Conservation (phyloP, 108 stramenopile species). For the Skeletonema menzelii region DNA sequence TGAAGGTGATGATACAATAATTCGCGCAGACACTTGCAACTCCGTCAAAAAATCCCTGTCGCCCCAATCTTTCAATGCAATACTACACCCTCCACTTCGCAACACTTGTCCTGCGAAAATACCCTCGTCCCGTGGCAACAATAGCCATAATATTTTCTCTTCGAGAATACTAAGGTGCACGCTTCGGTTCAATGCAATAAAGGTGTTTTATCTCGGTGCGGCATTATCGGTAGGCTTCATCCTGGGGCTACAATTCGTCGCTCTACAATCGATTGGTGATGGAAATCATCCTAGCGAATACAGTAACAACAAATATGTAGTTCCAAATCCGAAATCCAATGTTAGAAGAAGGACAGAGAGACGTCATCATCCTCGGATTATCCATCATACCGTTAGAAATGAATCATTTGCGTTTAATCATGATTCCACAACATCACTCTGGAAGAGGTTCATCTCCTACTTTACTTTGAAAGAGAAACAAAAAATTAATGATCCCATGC, state of each 20-base stretch:
- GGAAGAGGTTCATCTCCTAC: not conserved
- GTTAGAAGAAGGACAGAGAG: not conserved
- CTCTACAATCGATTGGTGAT: not conserved
- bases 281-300: not conserved
- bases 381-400: not conserved
- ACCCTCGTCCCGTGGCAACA: not conserved
- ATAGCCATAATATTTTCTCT: not conserved
- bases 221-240: not conserved
- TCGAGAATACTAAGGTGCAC: not conserved
- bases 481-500: constrained; percentile 10
- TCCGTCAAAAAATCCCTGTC: not conserved
- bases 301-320: not conserved
- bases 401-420: not conserved
- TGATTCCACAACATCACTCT: not conserved
- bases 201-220: not conserved
- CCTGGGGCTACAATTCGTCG: not conserved
- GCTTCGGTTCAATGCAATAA: not conserved
- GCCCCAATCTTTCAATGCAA: not conserved
- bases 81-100: not conserved
- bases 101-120: not conserved
- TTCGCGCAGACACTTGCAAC: not conserved
- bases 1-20: not conserved
- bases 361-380: not conserved
- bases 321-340: not conserved
- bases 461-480: not conserved